Conservation (phyloP, 768 basidiomycete genomes). For the Punctularia strigosozonata region DNA sequence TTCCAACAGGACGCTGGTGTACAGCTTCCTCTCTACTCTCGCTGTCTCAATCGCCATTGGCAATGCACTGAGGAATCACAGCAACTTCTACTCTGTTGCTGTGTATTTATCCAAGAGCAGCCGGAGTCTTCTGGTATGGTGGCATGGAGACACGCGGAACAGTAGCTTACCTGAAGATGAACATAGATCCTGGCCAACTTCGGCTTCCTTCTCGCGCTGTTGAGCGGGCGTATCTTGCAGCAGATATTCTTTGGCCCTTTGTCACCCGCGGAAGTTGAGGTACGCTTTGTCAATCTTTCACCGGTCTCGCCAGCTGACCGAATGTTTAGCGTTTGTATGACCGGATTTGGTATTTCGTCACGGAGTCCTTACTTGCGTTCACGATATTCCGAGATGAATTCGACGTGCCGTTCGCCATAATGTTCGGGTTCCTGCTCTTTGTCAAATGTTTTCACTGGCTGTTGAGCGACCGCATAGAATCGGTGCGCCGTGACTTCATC, state of each 20-base stretch:
- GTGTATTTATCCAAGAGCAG: conserved; percentile 90
- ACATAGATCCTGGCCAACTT: conserved; percentile 84
- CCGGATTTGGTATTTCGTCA: conserved; percentile 94
- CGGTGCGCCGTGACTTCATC: conserved; percentile 35
- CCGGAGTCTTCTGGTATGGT: conserved; percentile 77
- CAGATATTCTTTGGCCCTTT: conserved; percentile 86
- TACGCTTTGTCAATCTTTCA: conserved; percentile 20
- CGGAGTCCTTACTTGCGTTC: conserved; percentile 90
- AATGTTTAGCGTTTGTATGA: conserved; percentile 81
- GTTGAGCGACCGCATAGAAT: conserved; percentile 89
- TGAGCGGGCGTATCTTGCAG: conserved; percentile 70
- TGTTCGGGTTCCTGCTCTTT: conserved; percentile 92
- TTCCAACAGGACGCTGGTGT: conserved; percentile 56
- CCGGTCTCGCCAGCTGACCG: not conserved
- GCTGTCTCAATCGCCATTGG: conserved; percentile 64
- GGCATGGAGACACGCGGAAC: not conserved
- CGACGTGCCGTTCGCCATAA: conserved; percentile 81
- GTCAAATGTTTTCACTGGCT: conserved; percentile 99
- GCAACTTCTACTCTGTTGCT: conserved; percentile 90
- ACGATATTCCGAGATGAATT: conserved; percentile 97
- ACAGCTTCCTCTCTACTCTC: conserved; percentile 51
- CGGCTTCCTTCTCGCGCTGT: conserved; percentile 62
- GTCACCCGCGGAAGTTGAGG: conserved; percentile 85
- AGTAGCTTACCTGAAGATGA: not conserved
- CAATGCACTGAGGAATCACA: conserved; percentile 72